phyloP scores from a whole-genome alignment of 1,284 basidiomycete genomes.

The Pseudozyma tsukubaensis region DNA sequence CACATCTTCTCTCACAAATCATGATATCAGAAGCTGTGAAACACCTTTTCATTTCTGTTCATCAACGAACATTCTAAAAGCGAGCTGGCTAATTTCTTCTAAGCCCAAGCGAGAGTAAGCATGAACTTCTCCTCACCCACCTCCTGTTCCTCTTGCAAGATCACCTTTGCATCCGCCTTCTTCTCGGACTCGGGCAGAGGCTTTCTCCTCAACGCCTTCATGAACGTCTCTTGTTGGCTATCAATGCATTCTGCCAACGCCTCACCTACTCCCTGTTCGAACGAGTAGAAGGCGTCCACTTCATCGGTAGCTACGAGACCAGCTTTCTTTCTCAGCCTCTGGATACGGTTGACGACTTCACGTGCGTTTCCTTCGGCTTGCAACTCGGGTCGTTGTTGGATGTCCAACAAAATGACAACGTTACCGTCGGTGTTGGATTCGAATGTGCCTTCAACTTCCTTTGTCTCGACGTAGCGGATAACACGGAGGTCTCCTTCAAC shows the following conservation, averaged over 20 bases:
- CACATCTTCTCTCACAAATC: neutral
- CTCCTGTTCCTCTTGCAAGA: conserved; percentile 88
- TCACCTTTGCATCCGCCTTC: conserved; percentile 71
- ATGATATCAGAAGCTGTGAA: neutral
- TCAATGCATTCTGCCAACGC: conserved; percentile 78
- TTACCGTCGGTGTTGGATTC: conserved; percentile 93
- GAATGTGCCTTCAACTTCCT: conserved; percentile 72
- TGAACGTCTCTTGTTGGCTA: conserved; percentile 79
- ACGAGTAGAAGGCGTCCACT: conserved; percentile 87
- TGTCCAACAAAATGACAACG: conserved; percentile 91
- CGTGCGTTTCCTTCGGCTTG: conserved; percentile 88
- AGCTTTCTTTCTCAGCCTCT: conserved; percentile 94
- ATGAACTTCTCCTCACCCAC: conserved; percentile 83
- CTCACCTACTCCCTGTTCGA: conserved; percentile 77
- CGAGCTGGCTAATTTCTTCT: neutral
- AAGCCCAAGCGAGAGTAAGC: conserved; percentile 66
- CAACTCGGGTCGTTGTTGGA: conserved; percentile 86
- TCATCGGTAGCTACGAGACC: conserved; percentile 95
- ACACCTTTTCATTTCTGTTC: neutral
- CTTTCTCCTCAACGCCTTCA: conserved; percentile 78
- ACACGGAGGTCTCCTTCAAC: conserved; percentile 89
- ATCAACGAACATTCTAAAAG: neutral
- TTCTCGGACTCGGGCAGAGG: conserved; percentile 65
- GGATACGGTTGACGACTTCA: conserved; percentile 92
- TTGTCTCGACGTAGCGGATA: conserved; percentile 84